These are phyloP conservation scores for Starmera stellimalicola DNA, from an alignment of 1,139 yeast genomes.

Conservation along the genomic window DNA sequence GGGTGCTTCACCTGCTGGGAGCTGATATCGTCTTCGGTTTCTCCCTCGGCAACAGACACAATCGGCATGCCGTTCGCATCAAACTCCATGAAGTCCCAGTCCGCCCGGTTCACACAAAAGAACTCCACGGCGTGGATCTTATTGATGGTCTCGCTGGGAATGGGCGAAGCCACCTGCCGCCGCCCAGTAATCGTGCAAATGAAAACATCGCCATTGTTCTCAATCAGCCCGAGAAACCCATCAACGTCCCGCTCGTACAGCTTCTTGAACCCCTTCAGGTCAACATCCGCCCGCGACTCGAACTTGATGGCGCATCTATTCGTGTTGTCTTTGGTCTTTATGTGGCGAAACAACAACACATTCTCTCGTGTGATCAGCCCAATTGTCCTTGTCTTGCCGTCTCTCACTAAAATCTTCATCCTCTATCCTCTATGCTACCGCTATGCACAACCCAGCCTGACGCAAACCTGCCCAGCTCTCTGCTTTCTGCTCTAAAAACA, in stretches of 20 bases:
- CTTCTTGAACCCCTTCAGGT: conserved; percentile 32
- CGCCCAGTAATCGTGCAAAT: conserved; percentile 74
- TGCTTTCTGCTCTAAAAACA: too few species aligned
- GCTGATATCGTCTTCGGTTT: conserved; percentile 13
- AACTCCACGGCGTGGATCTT: conserved; percentile 81
- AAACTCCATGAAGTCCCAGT: conserved; percentile 73
- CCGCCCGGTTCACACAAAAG: conserved; percentile 56
- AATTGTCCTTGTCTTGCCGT: conserved; percentile 41
- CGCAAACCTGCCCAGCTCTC: too few species aligned
- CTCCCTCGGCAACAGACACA: conserved; percentile 20
- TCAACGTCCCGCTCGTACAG: conserved; percentile 49
- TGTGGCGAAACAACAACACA: conserved; percentile 39
- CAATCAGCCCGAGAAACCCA: conserved; percentile 83
- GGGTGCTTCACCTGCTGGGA: conserved; percentile 54
- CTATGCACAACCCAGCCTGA: too few species aligned
- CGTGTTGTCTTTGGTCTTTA: conserved; percentile 17
- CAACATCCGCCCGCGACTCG: conserved; percentile 28
- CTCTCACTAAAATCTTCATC: conserved; percentile 44
- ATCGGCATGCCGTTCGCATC: conserved; percentile 58
- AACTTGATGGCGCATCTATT: conserved; percentile 46
- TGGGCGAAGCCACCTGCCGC: conserved; percentile 74
- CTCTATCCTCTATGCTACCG: too few species aligned
- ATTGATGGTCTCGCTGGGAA: conserved; percentile 70
- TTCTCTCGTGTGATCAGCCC: conserved; percentile 43
- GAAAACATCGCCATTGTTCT: conserved; percentile 56